Conservation (phyloP, 2,329 filamentous ascomycete species). For the Plenodomus biglobosus region DNA sequence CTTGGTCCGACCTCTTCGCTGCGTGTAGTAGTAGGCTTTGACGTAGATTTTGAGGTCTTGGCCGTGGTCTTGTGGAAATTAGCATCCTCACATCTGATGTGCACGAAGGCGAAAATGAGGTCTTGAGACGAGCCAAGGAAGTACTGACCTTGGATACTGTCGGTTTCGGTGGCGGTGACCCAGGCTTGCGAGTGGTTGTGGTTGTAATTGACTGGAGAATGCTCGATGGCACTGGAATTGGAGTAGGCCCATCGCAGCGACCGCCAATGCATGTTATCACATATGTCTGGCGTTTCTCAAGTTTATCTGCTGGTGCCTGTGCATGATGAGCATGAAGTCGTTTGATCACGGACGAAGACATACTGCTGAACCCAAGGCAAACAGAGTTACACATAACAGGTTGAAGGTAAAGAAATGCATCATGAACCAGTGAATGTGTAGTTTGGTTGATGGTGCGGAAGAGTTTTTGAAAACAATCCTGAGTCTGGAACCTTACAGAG, state of each 20-base stretch:
- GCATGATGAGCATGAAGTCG: neutral
- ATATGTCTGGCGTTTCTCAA: constrained; percentile 31
- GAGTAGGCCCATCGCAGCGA: constrained; percentile 12
- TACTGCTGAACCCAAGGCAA: constrained; percentile 25
- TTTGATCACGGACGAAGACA: neutral
- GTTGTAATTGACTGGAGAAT: constrained; percentile 8
- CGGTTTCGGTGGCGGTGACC: neutral
- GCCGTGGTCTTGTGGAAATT: constrained; percentile 9
- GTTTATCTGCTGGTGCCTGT: constrained; percentile 22
- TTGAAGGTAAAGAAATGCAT: no score
- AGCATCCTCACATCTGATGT: no score
- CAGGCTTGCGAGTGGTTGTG: neutral
- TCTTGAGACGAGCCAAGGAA: no score
- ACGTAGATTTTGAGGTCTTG: constrained; percentile 8
- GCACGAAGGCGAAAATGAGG: no score
- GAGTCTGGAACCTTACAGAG: no score
- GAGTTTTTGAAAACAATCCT: no score
- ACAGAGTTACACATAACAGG: constrained; percentile 15
- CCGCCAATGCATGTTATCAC: constrained; percentile 32
- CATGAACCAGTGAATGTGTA: no score
- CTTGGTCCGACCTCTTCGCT: constrained; percentile 27
- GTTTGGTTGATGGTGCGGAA: no score
- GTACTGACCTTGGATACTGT: constrained; percentile 1
- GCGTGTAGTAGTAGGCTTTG: constrained; percentile 9
- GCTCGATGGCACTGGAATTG: constrained; percentile 7